These are phyloP conservation scores for Populus hybrid DNA, from an alignment of 441 rosid species.

Conservation along the genomic window DNA sequence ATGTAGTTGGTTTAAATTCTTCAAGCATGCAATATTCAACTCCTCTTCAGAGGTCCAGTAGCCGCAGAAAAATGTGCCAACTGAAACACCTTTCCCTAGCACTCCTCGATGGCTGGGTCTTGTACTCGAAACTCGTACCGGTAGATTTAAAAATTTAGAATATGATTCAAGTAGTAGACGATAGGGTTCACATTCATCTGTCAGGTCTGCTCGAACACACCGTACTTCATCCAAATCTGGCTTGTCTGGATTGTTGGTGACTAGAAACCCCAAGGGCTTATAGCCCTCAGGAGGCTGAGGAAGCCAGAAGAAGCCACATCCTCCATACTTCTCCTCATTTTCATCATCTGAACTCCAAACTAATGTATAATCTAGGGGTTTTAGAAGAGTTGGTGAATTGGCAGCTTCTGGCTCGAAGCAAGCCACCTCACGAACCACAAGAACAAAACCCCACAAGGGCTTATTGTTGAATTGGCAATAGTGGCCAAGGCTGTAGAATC, in stretches of 20 bases:
- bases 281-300: conserved; percentile 77
- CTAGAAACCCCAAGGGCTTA: conserved; percentile 61
- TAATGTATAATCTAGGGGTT: conserved; percentile 58
- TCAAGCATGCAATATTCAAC: conserved; percentile 47
- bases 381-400: conserved; percentile 43
- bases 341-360: conserved; percentile 69
- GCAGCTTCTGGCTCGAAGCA: conserved; percentile 24
- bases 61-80: conserved; percentile 71
- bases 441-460: conserved; percentile 63
- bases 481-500: conserved; percentile 27
- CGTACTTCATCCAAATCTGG: conserved; percentile 68
- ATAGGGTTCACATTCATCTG: conserved; percentile 55
- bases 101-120: conserved; percentile 66
- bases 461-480: conserved; percentile 55
- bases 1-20: conserved; percentile 50
- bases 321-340: conserved; percentile 30
- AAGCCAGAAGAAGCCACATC: conserved; percentile 71
- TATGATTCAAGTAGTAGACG: conserved; percentile 29
- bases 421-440: conserved; percentile 11
- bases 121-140: conserved; percentile 59
- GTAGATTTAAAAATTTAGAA: conserved; percentile 35
- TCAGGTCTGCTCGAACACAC: conserved; percentile 74
- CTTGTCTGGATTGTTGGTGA: conserved; percentile 43
- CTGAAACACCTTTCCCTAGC: conserved; percentile 59
- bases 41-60: conserved; percentile 36